phyloP scores from a whole-genome alignment of 108 stramenopile species.

The Seminavis robusta region DNA sequence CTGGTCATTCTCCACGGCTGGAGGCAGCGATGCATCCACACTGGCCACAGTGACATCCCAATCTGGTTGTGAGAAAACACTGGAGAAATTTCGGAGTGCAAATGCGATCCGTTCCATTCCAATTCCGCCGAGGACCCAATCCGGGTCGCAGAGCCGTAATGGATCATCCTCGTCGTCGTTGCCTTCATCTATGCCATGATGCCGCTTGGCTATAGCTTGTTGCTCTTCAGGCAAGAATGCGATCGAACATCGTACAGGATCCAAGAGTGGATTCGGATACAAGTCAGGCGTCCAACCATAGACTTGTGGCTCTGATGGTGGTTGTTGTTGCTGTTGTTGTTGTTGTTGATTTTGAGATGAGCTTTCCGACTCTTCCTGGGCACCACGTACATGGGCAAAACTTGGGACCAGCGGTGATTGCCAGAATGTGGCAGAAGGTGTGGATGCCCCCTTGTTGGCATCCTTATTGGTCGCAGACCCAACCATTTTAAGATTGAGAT shows the following conservation, averaged over 20 bases:
- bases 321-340: slow-evolving; percentile 9
- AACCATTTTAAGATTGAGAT: too few relatives aligned
- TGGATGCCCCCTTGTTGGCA: too few relatives aligned
- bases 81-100: slow-evolving; percentile 33
- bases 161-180: neutral
- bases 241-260: slow-evolving; percentile 46
- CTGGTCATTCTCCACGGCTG: neutral
- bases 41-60: neutral
- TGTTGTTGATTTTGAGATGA: slow-evolving; percentile 1
- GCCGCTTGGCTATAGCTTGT: neutral
- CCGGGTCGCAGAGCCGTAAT: slow-evolving; percentile 51
- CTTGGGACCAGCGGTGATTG: too few relatives aligned
- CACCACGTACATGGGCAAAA: too few relatives aligned
- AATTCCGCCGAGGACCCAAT: slow-evolving; percentile 53
- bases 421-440: too few relatives aligned
- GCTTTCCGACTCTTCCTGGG: neutral
- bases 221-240: slow-evolving; percentile 6
- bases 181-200: neutral
- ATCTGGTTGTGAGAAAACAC: slow-evolving; percentile 2
- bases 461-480: too few relatives aligned
- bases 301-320: neutral
- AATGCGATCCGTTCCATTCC: slow-evolving; percentile 42
- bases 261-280: slow-evolving; percentile 40
- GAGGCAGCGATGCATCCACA: neutral
- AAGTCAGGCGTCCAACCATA: slow-evolving; percentile 50